Evolutionary conservation across 2,329 filamentous ascomycete species (phyloP).

Genomic region (Xylariomycetidae sp.): DNA sequence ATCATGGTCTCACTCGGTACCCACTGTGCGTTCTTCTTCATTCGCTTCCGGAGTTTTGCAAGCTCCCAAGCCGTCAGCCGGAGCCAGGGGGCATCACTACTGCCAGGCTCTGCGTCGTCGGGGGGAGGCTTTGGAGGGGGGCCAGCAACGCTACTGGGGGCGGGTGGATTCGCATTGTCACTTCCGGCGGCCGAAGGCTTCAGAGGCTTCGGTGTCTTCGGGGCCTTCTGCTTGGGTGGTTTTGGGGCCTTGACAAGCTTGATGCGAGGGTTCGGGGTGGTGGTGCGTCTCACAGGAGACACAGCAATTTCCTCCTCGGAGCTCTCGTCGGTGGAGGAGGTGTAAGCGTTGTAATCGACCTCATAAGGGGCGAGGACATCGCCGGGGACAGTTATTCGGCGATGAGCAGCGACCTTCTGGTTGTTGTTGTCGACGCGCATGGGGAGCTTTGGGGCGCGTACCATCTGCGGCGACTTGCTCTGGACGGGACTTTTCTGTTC

Average conservation of each 20-base stretch:
- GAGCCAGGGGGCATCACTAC: constrained; percentile 57
- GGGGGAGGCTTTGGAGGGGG: constrained; percentile 51
- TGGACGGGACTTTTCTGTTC: constrained; percentile 46
- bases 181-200: constrained; percentile 25
- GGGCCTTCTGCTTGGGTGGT: constrained; percentile 36
- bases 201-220: constrained; percentile 23
- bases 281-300: constrained; percentile 30
- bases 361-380: constrained; percentile 62
- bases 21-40: constrained; percentile 91
- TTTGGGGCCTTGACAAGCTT: constrained; percentile 43
- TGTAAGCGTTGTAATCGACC: constrained; percentile 54
- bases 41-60: constrained; percentile 67
- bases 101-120: constrained; percentile 52
- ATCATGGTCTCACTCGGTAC: constrained; percentile 83
- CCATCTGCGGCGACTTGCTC: constrained; percentile 48
- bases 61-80: constrained; percentile 60
- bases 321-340: constrained; percentile 46
- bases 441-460: constrained; percentile 41
- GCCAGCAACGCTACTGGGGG: constrained; percentile 34
- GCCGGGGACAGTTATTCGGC: constrained; percentile 59
- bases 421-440: constrained; percentile 38
- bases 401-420: constrained; percentile 41
- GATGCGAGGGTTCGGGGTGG: constrained; percentile 38
- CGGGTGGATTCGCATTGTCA: constrained; percentile 34
- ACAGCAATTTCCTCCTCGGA: constrained; percentile 44